Base-by-base conservation (phyloP, 2,329 filamentous ascomycete species). In the Ascochyta lentis region DNA sequence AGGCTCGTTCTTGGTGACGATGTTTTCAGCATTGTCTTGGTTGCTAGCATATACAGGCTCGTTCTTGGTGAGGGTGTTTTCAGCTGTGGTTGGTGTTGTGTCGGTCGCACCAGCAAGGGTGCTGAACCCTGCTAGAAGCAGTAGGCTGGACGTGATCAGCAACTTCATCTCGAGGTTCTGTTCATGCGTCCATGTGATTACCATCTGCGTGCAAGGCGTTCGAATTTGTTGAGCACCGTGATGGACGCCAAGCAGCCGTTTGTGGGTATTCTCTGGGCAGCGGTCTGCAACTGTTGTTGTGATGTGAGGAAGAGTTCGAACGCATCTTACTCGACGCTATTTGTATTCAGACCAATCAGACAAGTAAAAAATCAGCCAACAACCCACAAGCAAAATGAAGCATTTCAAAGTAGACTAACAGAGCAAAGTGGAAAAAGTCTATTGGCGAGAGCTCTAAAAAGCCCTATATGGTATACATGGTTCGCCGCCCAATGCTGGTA, bases 141-240 rank as follows among this genome's bases (percentile, higher is more conserved):
- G 23, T 15, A 49, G 7, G 1, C 15, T 19, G 2, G 46, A 40
- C 0, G 23, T 23, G 29, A 41, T 6, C 16, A 49, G 23, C 13
- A 16, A 22, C 22, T 16, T 55, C 52, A 55, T 55, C 31, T 34
- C 22, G n/a, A 9, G 8, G 8, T 19, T 19, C 19, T 19, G 19
- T 19, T 19, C 19, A 19, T 15, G 29, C 29, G 12, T 10, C 29
- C 12, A 31, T 13, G 10, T 31, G 12, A 31, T 31, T 31, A 13
- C 19, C 3, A 19, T 41, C 6, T 40, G 34, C 34, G 15, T 40
- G 9, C 12, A 6, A 24, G 5, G 19, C 9, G 13, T 27, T 46
- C 26, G n/a, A 35, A 9, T 46, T 29, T 19, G 22, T 8, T 63
- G 64, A 64, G 64, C 48, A 66, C 64, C 60, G n/a, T 66, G 64